These are phyloP conservation scores for Aspergillus felis DNA, from an alignment of 2,329 filamentous ascomycete genomes.

Conservation along the genomic window DNA sequence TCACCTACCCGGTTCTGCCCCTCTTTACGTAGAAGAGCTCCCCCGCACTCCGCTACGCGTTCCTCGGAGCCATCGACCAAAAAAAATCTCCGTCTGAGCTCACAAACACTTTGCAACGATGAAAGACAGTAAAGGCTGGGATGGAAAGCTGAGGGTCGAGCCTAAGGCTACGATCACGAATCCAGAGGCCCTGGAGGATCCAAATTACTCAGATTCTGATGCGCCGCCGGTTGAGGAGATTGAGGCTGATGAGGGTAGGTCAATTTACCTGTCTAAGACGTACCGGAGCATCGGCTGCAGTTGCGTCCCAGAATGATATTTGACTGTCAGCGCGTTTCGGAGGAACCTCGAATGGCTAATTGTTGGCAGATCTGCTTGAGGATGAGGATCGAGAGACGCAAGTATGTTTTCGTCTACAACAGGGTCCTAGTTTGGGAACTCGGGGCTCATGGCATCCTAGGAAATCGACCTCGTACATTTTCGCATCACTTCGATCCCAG, in stretches of 20 bases:
- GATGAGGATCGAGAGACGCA: constrained; percentile 54
- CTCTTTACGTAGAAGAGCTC: constrained; percentile 10
- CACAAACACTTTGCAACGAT: constrained; percentile 17
- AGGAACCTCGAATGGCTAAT: constrained; percentile 4
- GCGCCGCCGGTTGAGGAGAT: constrained; percentile 69
- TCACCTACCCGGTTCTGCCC: neutral
- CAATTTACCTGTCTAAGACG: neutral
- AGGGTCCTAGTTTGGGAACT: constrained; percentile 6
- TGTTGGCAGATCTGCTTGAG: constrained; percentile 52
- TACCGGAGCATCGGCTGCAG: neutral
- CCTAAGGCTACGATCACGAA: constrained; percentile 67
- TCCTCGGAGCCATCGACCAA: constrained; percentile 2
- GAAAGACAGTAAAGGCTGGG: constrained; percentile 45
- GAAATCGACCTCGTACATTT: constrained; percentile 91
- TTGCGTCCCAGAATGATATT: neutral
- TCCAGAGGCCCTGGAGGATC: constrained; percentile 76
- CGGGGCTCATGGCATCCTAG: constrained; percentile 33
- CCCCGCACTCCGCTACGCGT: constrained; percentile 23
- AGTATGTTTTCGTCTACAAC: constrained; percentile 26
- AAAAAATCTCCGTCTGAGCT: neutral
- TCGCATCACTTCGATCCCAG: constrained; percentile 72
- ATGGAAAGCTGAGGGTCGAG: constrained; percentile 54
- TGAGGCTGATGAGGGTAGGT: constrained; percentile 71
- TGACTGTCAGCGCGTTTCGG: neutral
- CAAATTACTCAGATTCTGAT: constrained; percentile 75